Conservation (phyloP, 257 asterid species). For the Nicotiana tabacum region DNA sequence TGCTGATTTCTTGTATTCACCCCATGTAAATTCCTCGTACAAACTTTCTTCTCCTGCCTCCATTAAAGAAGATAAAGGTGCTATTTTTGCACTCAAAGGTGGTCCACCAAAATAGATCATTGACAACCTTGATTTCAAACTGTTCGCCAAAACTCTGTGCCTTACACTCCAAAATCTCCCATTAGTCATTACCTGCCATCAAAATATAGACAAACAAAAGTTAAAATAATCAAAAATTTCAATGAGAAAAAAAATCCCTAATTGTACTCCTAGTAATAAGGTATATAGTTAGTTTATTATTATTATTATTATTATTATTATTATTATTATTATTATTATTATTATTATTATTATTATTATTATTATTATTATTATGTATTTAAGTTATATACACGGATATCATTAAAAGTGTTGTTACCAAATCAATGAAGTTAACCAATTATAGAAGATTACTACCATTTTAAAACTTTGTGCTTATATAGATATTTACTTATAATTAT, state of each 20-base stretch:
- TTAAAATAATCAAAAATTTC: background rate
- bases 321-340: background rate
- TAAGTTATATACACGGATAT: background rate
- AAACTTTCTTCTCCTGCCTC: conserved; percentile 19
- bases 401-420: no score
- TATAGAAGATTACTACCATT: background rate
- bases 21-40: conserved; percentile 24
- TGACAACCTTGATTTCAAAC: conserved; percentile 7
- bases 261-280: background rate
- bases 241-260: background rate
- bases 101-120: conserved; percentile 27
- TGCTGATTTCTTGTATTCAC: conserved; percentile 20
- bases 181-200: conserved; percentile 21
- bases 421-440: background rate
- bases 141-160: conserved; percentile 18
- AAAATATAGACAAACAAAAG: background rate
- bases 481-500: background rate
- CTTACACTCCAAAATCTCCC: conserved; percentile 20
- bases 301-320: background rate
- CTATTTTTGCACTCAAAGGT: conserved; percentile 16
- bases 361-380: background rate
- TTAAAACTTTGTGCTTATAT: background rate
- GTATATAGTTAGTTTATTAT: background rate
- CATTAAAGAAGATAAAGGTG: conserved; percentile 15
- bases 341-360: background rate